Evolutionary conservation across 2,329 filamentous ascomycete genomes (phyloP).

Genomic region (Polytolypa hystricis): DNA sequence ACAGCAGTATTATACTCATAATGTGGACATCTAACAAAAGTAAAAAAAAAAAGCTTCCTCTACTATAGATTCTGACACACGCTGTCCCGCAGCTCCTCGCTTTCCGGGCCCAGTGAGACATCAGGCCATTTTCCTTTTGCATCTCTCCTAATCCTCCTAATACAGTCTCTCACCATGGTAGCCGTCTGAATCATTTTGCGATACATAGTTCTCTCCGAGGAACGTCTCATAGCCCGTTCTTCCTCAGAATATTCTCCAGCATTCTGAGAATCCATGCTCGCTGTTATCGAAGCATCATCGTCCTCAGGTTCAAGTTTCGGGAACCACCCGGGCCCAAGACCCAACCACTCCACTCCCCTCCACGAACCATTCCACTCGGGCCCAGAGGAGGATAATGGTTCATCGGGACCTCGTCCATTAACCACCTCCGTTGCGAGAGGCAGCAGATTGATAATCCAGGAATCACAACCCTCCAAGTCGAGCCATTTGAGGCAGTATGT

Average conservation of each 20-base stretch:
- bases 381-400: slow-evolving; percentile 16
- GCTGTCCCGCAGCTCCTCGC: too few relatives aligned
- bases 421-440: slow-evolving; percentile 27
- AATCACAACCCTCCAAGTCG: slow-evolving; percentile 48
- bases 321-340: slow-evolving; percentile 32
- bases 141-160: slow-evolving; percentile 22
- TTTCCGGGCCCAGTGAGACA: slow-evolving; percentile 22
- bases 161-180: slow-evolving; percentile 20
- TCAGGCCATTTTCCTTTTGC: slow-evolving; percentile 31
- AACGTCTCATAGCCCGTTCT: background rate
- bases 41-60: too few relatives aligned
- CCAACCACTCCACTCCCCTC: slow-evolving; percentile 33
- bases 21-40: too few relatives aligned
- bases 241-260: too few relatives aligned
- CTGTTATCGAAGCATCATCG: too few relatives aligned
- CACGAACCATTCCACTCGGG: slow-evolving; percentile 38
- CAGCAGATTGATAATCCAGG: slow-evolving; percentile 44
- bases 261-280: too few relatives aligned
- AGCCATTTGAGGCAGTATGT: slow-evolving; percentile 52
- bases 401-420: slow-evolving; percentile 12
- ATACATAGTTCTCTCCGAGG: slow-evolving; percentile 21
- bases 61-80: too few relatives aligned
- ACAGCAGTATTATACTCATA: too few relatives aligned
- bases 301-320: slow-evolving; percentile 13
- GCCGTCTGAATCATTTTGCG: slow-evolving; percentile 18